Base-by-base conservation (phyloP, 2,329 filamentous ascomycete species). In the Nemania diffusa region DNA sequence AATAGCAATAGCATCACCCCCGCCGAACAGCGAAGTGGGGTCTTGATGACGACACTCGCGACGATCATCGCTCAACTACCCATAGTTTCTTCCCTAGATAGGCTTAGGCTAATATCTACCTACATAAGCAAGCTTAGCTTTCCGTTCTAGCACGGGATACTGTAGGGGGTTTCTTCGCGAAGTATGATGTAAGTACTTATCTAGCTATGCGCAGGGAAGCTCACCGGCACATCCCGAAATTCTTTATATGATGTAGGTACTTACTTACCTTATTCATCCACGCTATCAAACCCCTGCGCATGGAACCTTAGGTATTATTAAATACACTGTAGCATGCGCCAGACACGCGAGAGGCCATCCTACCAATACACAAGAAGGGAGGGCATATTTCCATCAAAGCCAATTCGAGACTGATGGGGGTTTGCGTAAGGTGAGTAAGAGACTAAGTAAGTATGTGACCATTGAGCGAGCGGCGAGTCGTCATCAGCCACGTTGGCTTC, bases 11-110 rank as follows among this genome's bases (percentile, higher is more conserved):
- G 37, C 37, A 40, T 40, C 37, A 40, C 37, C 40, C 40, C 40
- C 17, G 17, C 40, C 40, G 40, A 32, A 32, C 29, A 32, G 29
- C 29, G 5, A 9, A 32, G 9, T 32, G 20, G 56, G 62, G 37
- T 44, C 56, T 17, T 27, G 27, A 65, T 65, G 62, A 65, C 62
- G 62, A 65, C 62, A 65, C 32, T 53, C 40, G 42, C 32, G 44
- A 64, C 40, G 37, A 53, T 32, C 26, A 53, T 34, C 27, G 17
- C 50, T 34, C 5, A 17, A 20, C 51, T 37, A 51, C 46, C 46
- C 34, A 56, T 64, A 64, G 53, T 52, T 63, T 15, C 37, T 62
- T 55, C 32, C 59, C 59, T 37, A 53, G 50, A 27, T 44, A 44
- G 40, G 40, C 20, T 20, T 40, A 40, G 37, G 13, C 17, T n/a